Evolutionary conservation across 257 asterid genomes (phyloP), one percentile per base, ranked within the genome.

Genomic region (Eucommia ulmoides): DNA sequence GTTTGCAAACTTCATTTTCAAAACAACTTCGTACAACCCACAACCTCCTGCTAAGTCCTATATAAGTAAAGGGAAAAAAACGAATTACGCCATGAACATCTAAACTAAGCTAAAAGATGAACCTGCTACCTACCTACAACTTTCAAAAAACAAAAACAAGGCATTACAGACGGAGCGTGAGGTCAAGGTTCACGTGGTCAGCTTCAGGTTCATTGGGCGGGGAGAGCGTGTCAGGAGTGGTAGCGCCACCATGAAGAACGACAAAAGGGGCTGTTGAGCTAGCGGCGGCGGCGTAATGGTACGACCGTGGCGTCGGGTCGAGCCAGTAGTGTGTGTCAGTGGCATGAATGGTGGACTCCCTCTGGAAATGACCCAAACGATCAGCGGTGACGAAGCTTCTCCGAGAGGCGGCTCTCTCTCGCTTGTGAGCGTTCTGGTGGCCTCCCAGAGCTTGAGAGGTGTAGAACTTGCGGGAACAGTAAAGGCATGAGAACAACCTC

Each of bases 391-490:
- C 14, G 41, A 52, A 55, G 18, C 51, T 62, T 38, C 80, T 61
- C 22, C 94, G 71, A 5, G 93, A 73, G 56, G 94, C 93, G 16
- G 95, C 97, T 61, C 94, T 61, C 71, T 88, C 95, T 10, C 94
- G 83, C 71, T 79, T 79, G 74, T 88, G 97, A 19, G 94, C 97
- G 18, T 88, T 88, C 46, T 88, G 97, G 60, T 84, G 97, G 16
- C 97, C 97, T 19, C 97, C 97, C 7, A 88, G 23, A 7, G 95
- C 95, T 50, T 88, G 97, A 7, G 95, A 88, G 49, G 97, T 79
- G 76, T 74, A 78, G 81, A 87, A 83, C 63, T 74, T 87, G 29
- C 97, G 83, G 54, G 73, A 72, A 59, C 97, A 87, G 72, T 87
- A 87, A 33, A 78, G 87, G 67, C 97, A 87, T 0, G 93, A 75